Base-by-base conservation (phyloP, 2,329 filamentous ascomycete species). In the Stagonosporopsis chrysanthemi region DNA sequence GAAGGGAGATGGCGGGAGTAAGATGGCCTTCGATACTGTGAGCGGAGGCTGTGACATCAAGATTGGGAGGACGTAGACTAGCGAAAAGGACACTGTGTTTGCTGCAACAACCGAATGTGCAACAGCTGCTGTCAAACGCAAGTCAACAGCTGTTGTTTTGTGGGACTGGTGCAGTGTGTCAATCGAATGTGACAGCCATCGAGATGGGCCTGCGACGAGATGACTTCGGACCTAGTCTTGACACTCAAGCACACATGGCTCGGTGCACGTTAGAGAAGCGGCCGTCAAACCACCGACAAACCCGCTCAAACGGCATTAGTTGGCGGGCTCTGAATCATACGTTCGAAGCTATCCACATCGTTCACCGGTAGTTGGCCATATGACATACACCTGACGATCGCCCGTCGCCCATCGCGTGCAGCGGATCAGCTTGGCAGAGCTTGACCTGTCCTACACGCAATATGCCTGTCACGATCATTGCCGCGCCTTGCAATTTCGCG, bases 1-100 rank as follows among this genome's bases (percentile, higher is more conserved):
- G 53, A 81, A 80, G 57, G 79, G 78, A 0, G 35, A 62, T 29
- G 76, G 72, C 0, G 58, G 63, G 3, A 75, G 75, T 49, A 70
- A 41, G 1, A 62, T 80, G 57, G 66, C 62, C 15, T 74, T 79
- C 33, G 67, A 68, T 26, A 74, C 70, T 17, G 60, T 70, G 17
- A 76, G 66, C 56, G 73, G 72, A 15, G 64, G 61, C 6, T 72
- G 68, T 49, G 69, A 75, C 40, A 68, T 76, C 33, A 67, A 63
- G 44, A 65, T 75, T 47, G 73, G 74, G 12, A 71, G 46, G 36
- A 42, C 9, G 14, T 46, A 51, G 36, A 12, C 8, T 39, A 19
- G 14, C 4, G 9, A 12, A 39, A 39, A 9, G 17, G 12, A 39
- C 9, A 22, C 17, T 12, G n/a, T 39, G 36, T 39, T 22, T 22